Conservation (phyloP, 331 rosid species). For the Acacia pycnantha region DNA sequence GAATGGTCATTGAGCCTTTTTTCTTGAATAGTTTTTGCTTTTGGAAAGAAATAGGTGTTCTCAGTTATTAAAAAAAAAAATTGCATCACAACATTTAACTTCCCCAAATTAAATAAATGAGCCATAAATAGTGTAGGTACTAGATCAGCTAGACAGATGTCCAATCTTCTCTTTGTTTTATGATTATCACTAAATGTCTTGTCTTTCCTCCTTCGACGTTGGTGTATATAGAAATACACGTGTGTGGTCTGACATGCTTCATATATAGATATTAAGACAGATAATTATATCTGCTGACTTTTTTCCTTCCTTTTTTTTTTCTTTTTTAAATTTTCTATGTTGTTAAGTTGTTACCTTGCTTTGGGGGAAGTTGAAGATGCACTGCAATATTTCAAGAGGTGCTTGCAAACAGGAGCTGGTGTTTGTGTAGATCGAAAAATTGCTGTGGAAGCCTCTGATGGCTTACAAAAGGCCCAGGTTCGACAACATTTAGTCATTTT, state of each 20-base stretch:
- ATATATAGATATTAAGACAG: conserved; percentile 4
- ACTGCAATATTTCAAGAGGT: conserved; percentile 64
- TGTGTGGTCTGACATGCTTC: conserved; percentile 9
- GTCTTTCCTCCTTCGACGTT: background rate
- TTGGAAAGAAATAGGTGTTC: background rate
- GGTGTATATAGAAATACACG: background rate
- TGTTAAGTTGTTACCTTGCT: conserved; percentile 79
- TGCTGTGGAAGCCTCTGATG: conserved; percentile 89
- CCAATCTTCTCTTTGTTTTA: background rate
- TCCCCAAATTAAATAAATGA: background rate
- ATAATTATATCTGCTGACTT: conserved; percentile 24
- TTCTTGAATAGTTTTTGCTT: background rate
- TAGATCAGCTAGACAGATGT: background rate
- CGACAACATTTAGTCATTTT: conserved; percentile 23
- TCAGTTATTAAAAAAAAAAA: background rate
- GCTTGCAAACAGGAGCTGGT: conserved; percentile 76
- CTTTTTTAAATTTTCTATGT: conserved; percentile 13
- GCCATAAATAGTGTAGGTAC: background rate
- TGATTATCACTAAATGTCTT: background rate
- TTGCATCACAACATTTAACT: background rate
- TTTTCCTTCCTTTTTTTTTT: background rate
- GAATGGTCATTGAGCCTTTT: background rate
- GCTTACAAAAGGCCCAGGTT: conserved; percentile 90
- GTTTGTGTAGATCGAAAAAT: conserved; percentile 80
- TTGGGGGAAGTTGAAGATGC: conserved; percentile 91